Evolutionary conservation across 139 green algal genomes (phyloP).

Genomic region (Klebsormidium nitens): DNA sequence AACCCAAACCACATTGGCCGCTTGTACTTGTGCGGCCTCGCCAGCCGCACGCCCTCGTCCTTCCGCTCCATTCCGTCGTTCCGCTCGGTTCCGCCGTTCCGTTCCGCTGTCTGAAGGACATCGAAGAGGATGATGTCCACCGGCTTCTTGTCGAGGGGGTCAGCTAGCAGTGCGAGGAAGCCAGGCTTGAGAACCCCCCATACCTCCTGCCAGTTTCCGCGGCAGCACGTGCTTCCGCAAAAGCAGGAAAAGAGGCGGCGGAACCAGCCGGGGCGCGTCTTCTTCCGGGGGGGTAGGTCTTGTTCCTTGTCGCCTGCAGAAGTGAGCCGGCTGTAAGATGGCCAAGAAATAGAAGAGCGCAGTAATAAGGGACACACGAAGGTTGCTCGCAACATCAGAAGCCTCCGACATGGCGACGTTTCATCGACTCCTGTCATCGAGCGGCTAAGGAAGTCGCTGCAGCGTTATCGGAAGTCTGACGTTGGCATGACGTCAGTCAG

Average conservation of each 20-base stretch:
- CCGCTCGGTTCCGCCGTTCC: neutral
- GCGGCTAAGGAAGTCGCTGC: too few relatives aligned
- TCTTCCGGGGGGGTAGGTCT: too few relatives aligned
- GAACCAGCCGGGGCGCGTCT: too few relatives aligned
- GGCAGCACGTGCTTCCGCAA: neutral
- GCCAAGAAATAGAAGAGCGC: too few relatives aligned
- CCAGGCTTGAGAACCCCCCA: neutral
- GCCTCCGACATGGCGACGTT: too few relatives aligned
- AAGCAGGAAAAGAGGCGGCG: neutral
- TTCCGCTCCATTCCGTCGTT: neutral
- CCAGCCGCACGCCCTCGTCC: neutral
- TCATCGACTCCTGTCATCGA: too few relatives aligned
- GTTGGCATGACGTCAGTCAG: too few relatives aligned
- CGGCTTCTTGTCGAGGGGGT: neutral
- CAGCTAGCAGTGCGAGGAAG: neutral
- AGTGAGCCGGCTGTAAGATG: too few relatives aligned
- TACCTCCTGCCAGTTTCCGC: neutral
- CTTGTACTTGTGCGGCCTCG: neutral
- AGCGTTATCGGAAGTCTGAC: too few relatives aligned
- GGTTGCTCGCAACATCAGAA: too few relatives aligned
- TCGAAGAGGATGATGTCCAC: slow-evolving; percentile 1
- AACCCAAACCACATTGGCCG: neutral
- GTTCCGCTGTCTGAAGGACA: neutral
- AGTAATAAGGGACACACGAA: too few relatives aligned
- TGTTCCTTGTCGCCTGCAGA: too few relatives aligned